Evolutionary conservation across 176 grass and related monocot genomes (phyloP).

Genomic region (Paspalum notatum): DNA sequence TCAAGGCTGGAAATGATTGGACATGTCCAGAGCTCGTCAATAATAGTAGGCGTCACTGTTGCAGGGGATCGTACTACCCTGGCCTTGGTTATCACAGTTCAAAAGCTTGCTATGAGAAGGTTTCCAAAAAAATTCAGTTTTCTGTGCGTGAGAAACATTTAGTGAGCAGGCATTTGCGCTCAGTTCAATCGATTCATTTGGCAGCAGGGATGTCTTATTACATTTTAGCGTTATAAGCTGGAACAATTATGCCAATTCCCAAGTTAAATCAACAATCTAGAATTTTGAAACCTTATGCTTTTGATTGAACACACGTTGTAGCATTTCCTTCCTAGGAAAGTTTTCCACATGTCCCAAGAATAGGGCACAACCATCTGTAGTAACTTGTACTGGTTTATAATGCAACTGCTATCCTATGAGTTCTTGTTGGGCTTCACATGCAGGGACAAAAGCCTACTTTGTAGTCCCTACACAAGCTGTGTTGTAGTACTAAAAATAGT

Average conservation of each 20-base stretch:
- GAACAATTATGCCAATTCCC: background rate
- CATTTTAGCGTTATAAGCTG: background rate
- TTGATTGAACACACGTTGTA: background rate
- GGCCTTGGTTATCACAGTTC: background rate
- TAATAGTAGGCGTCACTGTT: too few relatives aligned
- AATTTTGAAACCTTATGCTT: background rate
- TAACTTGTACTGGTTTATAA: background rate
- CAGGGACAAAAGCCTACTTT: background rate
- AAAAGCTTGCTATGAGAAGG: background rate
- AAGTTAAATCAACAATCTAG: background rate
- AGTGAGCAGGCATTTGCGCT: background rate
- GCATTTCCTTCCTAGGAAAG: background rate
- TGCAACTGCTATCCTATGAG: background rate
- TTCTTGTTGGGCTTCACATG: background rate
- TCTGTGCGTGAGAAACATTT: background rate
- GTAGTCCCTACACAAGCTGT: background rate
- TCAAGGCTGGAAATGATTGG: too few relatives aligned
- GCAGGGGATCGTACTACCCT: too few relatives aligned
- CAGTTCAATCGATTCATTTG: background rate
- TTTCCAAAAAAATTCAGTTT: background rate
- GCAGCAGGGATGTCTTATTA: background rate
- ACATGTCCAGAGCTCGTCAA: too few relatives aligned
- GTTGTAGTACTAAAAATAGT: background rate
- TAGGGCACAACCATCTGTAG: background rate
- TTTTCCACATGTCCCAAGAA: background rate